Conservation (phyloP, 306 rosid species). For the Pterocarpus santalinus region DNA sequence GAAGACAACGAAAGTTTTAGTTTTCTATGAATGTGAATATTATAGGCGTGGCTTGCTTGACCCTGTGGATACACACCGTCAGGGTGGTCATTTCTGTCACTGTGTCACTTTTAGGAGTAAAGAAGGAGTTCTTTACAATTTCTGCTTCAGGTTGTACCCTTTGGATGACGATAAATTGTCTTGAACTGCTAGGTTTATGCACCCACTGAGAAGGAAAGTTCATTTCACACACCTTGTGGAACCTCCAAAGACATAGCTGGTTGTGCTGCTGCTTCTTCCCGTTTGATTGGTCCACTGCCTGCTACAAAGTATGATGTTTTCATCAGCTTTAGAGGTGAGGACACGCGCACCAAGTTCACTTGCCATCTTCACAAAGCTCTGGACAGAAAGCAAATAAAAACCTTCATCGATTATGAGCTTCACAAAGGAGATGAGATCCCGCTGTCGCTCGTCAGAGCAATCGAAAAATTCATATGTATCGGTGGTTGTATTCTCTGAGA, state of each 20-base stretch:
- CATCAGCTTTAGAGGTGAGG: neutral
- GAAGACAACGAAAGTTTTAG: no score
- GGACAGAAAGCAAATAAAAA: neutral
- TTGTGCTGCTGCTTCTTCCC: neutral
- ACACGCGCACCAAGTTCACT: neutral
- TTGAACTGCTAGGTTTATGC: no score
- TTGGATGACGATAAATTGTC: no score
- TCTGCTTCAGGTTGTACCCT: no score
- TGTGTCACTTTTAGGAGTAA: no score
- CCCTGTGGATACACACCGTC: no score
- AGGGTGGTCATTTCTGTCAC: no score
- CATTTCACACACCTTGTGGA: no score
- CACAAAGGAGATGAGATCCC: neutral
- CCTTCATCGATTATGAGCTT: neutral
- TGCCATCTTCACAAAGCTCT: neutral
- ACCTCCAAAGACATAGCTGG: neutral
- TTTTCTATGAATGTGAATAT: no score
- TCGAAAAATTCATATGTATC: neutral
- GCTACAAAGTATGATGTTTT: neutral
- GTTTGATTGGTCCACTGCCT: neutral
- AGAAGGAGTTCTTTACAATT: no score
- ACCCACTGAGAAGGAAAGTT: no score
- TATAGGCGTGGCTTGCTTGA: no score
- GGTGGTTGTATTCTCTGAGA: neutral
- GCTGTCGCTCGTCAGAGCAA: neutral